Conservation (phyloP, 2,329 filamentous ascomycete genomes). For the Nannizzia gypsea region DNA sequence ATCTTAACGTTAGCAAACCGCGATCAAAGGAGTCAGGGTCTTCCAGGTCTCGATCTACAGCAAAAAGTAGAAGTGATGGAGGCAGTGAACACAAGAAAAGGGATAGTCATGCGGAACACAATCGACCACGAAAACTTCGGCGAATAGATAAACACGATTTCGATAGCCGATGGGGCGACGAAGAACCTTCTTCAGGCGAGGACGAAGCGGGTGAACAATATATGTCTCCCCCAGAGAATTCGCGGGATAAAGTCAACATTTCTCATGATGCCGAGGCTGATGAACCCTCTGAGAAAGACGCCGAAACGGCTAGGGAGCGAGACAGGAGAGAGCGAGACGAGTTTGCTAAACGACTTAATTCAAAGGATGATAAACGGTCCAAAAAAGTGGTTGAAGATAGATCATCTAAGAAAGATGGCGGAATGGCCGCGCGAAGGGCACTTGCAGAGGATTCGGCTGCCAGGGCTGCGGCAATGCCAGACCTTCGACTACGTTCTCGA, state of each 20-base stretch:
- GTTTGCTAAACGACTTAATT: slow-evolving; percentile 62
- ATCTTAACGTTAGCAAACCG: slow-evolving; percentile 14
- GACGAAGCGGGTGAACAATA: slow-evolving; percentile 35
- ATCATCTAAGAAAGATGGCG: slow-evolving; percentile 44
- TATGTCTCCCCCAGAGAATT: slow-evolving; percentile 42
- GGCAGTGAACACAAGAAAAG: slow-evolving; percentile 25
- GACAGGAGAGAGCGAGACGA: slow-evolving; percentile 68
- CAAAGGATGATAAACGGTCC: slow-evolving; percentile 57
- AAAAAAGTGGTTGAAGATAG: slow-evolving; percentile 57
- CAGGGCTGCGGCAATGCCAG: slow-evolving; percentile 60
- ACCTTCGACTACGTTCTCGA: slow-evolving; percentile 69
- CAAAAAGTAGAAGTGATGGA: slow-evolving; percentile 21
- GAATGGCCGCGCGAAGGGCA: slow-evolving; percentile 48
- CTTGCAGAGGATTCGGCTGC: slow-evolving; percentile 57
- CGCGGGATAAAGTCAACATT: not conserved
- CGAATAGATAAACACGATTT: slow-evolving; percentile 45
- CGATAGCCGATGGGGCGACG: slow-evolving; percentile 72
- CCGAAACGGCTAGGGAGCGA: slow-evolving; percentile 48
- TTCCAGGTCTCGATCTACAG: not conserved
- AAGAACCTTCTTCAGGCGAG: slow-evolving; percentile 41
- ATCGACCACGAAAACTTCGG: slow-evolving; percentile 40
- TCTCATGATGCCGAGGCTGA: slow-evolving; percentile 42
- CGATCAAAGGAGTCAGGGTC: not conserved
- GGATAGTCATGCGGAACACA: slow-evolving; percentile 27
- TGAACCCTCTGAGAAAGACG: slow-evolving; percentile 41